phyloP scores from a whole-genome alignment of 768 basidiomycete species.

The Tricholoma bakamatsutake region DNA sequence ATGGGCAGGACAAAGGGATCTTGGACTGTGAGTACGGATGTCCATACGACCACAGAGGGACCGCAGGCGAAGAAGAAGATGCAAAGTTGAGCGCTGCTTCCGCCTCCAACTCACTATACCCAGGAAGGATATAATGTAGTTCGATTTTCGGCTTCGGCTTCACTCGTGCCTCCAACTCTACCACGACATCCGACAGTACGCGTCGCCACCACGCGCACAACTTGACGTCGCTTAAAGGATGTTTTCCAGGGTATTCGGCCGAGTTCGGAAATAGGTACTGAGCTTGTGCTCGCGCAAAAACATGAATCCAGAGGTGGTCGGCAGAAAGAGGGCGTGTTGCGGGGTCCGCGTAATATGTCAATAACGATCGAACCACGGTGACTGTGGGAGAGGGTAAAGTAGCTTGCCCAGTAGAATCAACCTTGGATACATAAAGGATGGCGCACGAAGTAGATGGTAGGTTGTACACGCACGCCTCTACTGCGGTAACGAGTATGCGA shows the following conservation, averaged over 20 bases:
- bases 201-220: constrained; percentile 94
- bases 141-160: constrained; percentile 24
- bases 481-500: constrained; percentile 66
- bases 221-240: constrained; percentile 66
- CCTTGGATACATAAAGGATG: constrained; percentile 88
- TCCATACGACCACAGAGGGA: constrained; percentile 60
- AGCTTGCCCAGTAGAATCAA: constrained; percentile 86
- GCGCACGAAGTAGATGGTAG: constrained; percentile 62
- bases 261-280: constrained; percentile 97
- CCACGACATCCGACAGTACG: constrained; percentile 53
- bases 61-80: constrained; percentile 12
- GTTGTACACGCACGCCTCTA: constrained; percentile 74
- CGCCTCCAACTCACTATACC: constrained; percentile 65
- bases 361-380: constrained; percentile 58
- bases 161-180: constrained; percentile 27
- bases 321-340: constrained; percentile 53
- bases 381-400: constrained; percentile 60
- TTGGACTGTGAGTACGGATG: constrained; percentile 66
- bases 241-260: constrained; percentile 60
- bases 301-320: constrained; percentile 67
- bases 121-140: constrained; percentile 66
- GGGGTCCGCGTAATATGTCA: constrained; percentile 59
- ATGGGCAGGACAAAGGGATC: constrained; percentile 41
- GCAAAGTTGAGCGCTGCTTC: constrained; percentile 43
- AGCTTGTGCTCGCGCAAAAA: constrained; percentile 85